Evolutionary conservation across 192 early-diverging fungal genomes (phyloP), one percentile per base, ranked within the genome.

Genomic region (Coemansia sp.): DNA sequence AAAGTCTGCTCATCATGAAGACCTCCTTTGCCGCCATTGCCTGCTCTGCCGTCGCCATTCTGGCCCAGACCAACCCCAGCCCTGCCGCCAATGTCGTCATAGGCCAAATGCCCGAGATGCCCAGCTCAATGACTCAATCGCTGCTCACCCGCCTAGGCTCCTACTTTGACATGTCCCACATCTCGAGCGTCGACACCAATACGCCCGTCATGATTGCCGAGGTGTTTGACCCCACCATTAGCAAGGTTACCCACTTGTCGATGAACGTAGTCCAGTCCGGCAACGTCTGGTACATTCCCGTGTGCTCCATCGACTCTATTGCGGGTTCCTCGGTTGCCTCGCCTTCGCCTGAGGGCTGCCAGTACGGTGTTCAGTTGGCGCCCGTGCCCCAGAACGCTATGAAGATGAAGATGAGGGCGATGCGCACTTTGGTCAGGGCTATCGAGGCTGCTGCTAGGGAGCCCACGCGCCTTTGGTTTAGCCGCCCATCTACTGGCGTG

Each of bases 151-250:
- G 72, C 27, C 41, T 73, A 2, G 44, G 34, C 27, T 73, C 72
- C 13, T 67, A 44, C 72, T 73, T 73, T 63, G 72, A 73, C 40
- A 24, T 73, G 17, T 61, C 65, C 1, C 65, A 54, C 40, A n/a
- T 67, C 10, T 7, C 46, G 37, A 40, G 31, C 8, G 34, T 17
- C 24, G n/a, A 53, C 16, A 37, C 68, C 2, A 21, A 33, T 6
- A 57, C 39, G 36, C 70, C 70, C 5, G 64, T 67, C 1, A 29
- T 53, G 0, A 57, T 63, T 36, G 40, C 46, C 50, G 51, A 42
- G 16, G 60, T 73, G 7, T 73, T 64, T 19, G 72, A 73, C 6
- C 72, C 72, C 1, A 37, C 34, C 16, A 54, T 40, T 5, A 29
- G 44, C 40, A 73, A 67, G 61, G 57, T 73, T 34, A 63, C 51